These are phyloP conservation scores for Rhizopus arrhizus DNA, from an alignment of 371 early-diverging fungal genomes.

Conservation along the genomic window DNA sequence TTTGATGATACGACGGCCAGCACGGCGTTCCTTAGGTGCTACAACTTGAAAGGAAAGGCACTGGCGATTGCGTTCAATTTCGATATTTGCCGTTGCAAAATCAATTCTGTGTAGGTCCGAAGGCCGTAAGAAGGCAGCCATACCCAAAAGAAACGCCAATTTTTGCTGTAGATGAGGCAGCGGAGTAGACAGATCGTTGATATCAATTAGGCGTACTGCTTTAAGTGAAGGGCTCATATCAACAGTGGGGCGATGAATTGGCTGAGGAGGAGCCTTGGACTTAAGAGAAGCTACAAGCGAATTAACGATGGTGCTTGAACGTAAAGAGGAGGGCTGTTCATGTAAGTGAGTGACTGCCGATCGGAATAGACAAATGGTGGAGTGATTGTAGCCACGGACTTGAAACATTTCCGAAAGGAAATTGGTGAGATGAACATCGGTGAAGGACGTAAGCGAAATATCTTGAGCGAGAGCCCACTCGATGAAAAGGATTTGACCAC, in stretches of 20 bases:
- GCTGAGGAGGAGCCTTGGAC: constrained; percentile 3
- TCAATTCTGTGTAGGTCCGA: background rate
- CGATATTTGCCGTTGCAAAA: background rate
- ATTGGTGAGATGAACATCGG: constrained; percentile 9
- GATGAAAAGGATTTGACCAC: constrained; percentile 7
- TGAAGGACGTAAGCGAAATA: constrained; percentile 1
- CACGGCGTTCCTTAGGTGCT: constrained; percentile 4
- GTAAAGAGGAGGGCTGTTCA: background rate
- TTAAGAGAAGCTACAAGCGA: background rate
- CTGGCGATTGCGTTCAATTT: too few species aligned
- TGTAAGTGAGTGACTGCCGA: constrained; percentile 12
- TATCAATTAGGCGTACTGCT: background rate
- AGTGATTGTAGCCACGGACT: constrained; percentile 1
- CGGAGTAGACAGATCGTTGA: background rate
- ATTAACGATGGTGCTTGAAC: background rate
- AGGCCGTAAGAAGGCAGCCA: constrained; percentile 9
- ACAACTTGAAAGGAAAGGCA: constrained; percentile 1
- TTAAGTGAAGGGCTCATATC: constrained; percentile 3
- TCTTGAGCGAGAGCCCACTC: constrained; percentile 4
- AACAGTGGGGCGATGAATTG: constrained; percentile 5
- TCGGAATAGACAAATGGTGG: constrained; percentile 2
- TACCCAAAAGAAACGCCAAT: constrained; percentile 9
- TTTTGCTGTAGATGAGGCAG: constrained; percentile 9
- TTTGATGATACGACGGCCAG: constrained; percentile 6
- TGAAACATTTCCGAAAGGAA: constrained; percentile 1